These are phyloP conservation scores for Blepharisma stoltei DNA, from an alignment of 73 alveolate species.

Conservation along the genomic window DNA sequence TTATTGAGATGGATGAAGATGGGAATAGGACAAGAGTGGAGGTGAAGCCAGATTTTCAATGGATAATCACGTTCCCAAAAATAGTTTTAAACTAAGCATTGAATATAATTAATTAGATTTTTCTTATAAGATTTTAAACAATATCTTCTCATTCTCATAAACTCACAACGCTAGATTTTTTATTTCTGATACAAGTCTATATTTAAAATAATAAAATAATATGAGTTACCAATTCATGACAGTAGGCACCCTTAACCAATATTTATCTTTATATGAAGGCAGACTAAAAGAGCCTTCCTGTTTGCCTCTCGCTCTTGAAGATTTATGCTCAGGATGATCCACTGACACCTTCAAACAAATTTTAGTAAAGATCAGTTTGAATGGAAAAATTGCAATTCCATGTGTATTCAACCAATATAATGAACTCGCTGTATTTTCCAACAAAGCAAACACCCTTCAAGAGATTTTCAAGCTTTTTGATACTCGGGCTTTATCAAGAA, in stretches of 20 bases:
- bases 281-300: constrained; percentile 28
- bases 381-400: not conserved
- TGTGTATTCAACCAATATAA: not conserved
- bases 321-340: constrained; percentile 30
- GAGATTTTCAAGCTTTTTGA: constrained; percentile 31
- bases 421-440: constrained; percentile 16
- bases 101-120: not conserved
- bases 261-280: not conserved
- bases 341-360: constrained; percentile 18
- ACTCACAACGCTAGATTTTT: too few species aligned
- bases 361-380: not conserved
- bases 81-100: not conserved
- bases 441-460: not conserved
- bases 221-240: too few species aligned
- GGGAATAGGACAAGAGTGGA: not conserved
- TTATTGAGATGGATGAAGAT: not conserved
- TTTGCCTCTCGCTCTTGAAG: constrained; percentile 31
- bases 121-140: too few species aligned
- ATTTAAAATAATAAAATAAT: too few species aligned
- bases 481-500: constrained; percentile 27
- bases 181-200: too few species aligned
- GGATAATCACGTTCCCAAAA: not conserved
- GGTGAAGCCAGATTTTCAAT: not conserved
- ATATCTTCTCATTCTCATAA: too few species aligned
- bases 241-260: not conserved